Evolutionary conservation across 768 basidiomycete species (phyloP).

Genomic region (Collybia sordida): DNA sequence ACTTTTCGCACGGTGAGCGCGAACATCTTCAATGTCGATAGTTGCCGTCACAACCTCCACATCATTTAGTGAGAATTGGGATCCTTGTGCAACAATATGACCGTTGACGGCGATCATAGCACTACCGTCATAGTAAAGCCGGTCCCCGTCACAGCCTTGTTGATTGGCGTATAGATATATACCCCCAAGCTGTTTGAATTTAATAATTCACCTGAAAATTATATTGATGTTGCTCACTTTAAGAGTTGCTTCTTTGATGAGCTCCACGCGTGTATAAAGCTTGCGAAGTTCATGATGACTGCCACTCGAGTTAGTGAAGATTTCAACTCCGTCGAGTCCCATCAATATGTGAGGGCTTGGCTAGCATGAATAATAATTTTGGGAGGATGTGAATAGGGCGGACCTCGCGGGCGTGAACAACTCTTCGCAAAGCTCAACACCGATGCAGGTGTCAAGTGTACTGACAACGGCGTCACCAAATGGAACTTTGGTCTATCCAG

Average conservation of each 20-base stretch:
- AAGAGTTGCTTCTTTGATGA: conserved; percentile 95
- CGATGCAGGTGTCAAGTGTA: conserved; percentile 93
- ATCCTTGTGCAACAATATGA: conserved; percentile 88
- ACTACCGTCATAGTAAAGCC: conserved; percentile 97
- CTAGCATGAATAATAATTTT: background rate
- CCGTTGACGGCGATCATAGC: conserved; percentile 97
- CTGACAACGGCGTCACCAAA: conserved; percentile 96
- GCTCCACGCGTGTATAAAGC: conserved; percentile 83
- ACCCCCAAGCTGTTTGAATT: conserved; percentile 73
- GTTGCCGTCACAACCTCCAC: conserved; percentile 97
- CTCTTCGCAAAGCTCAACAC: conserved; percentile 96
- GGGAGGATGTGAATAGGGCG: conserved; percentile 31
- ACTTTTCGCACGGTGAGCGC: conserved; percentile 81
- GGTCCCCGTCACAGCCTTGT: conserved; percentile 97
- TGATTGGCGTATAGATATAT: conserved; percentile 98
- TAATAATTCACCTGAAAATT: background rate
- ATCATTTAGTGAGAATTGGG: conserved; percentile 93
- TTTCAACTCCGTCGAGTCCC: conserved; percentile 98
- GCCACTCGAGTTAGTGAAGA: conserved; percentile 98
- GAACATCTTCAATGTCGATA: conserved; percentile 94
- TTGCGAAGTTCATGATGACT: conserved; percentile 99
- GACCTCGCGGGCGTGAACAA: conserved; percentile 96
- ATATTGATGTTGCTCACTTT: conserved; percentile 54
- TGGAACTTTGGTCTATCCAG: conserved; percentile 73
- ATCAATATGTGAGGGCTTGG: conserved; percentile 92